A percentile compares a stretch with the other conserved stretches of the same genome.
phyloP scores from a whole-genome alignment of 495 filamentous ascomycete species.

The Echria macrotheca region DNA sequence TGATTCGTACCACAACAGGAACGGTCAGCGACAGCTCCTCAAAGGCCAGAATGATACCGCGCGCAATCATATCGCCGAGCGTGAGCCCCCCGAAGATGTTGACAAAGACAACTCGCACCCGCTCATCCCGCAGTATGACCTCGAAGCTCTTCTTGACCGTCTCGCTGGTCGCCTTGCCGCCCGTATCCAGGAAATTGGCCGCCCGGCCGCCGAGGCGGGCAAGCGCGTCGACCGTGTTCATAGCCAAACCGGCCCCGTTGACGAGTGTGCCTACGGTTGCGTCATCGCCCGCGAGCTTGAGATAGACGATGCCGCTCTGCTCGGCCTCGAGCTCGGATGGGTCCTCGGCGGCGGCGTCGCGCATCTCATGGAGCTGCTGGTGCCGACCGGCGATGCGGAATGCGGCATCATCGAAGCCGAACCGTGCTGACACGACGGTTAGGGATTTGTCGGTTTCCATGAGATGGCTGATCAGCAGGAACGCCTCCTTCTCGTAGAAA shows the following conservation, averaged over 20 bases:
- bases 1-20: conserved; percentile 77
- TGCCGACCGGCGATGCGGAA: conserved; percentile 62
- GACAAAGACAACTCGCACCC: conserved; percentile 73
- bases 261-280: conserved; percentile 65
- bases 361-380: conserved; percentile 53
- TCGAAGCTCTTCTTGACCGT: conserved; percentile 75
- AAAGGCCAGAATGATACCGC: conserved; percentile 74
- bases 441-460: conserved; percentile 35
- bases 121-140: conserved; percentile 61
- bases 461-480: conserved; percentile 49
- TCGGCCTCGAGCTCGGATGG: conserved; percentile 61
- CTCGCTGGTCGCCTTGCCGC: conserved; percentile 82
- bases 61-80: conserved; percentile 82
- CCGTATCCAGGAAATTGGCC: conserved; percentile 85
- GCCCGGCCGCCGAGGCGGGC: conserved; percentile 56
- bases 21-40: conserved; percentile 61
- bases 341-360: conserved; percentile 47
- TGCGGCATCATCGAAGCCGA: conserved; percentile 77
- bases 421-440: conserved; percentile 43
- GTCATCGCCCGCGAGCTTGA: conserved; percentile 49
- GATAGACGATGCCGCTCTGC: conserved; percentile 67
- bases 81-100: conserved; percentile 91
- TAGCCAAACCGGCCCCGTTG: conserved; percentile 85
- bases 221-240: conserved; percentile 86
- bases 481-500: conserved; percentile 65